Percentiles rank a stretch among this genome's conserved stretches.
Evolutionary conservation across 208 protist species (phyloP).

Genomic region (Phytomonas francai): DNA sequence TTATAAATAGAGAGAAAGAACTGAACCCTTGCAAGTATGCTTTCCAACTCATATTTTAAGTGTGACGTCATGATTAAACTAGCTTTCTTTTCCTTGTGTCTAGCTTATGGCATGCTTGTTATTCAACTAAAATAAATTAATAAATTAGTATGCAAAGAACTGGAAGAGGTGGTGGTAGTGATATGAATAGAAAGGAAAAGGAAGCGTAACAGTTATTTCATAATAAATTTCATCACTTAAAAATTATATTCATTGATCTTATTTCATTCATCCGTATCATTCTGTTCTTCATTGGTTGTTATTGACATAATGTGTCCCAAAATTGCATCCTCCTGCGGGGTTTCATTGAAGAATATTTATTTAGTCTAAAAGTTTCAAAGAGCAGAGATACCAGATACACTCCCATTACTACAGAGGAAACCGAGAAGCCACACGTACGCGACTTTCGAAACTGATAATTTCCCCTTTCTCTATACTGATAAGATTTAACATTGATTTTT

Average conservation of each 20-base stretch:
- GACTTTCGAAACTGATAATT: neutral
- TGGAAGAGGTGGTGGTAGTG: too few species aligned
- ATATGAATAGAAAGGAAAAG: conserved; percentile 1
- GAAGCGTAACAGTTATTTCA: neutral
- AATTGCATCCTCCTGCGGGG: neutral
- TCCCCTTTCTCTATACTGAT: conserved; percentile 1
- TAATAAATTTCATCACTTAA: neutral
- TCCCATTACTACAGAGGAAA: neutral
- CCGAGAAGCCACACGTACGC: neutral
- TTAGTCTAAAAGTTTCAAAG: neutral
- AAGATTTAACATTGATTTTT: neutral
- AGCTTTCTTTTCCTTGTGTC: too few species aligned
- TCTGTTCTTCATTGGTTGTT: neutral
- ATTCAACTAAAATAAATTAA: too few species aligned
- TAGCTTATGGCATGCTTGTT: too few species aligned
- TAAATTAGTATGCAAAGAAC: too few species aligned
- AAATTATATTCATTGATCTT: neutral
- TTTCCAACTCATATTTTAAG: too few species aligned
- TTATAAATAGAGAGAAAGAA: too few species aligned
- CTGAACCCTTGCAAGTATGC: too few species aligned
- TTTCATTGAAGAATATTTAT: conserved; percentile 1
- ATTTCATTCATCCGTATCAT: neutral
- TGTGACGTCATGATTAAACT: too few species aligned
- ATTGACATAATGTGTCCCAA: neutral
- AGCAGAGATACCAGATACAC: neutral